Percentiles rank a stretch among this genome's conserved stretches.
Conservation (phyloP, 2,329 filamentous ascomycete genomes). For the Dothistroma pini region DNA sequence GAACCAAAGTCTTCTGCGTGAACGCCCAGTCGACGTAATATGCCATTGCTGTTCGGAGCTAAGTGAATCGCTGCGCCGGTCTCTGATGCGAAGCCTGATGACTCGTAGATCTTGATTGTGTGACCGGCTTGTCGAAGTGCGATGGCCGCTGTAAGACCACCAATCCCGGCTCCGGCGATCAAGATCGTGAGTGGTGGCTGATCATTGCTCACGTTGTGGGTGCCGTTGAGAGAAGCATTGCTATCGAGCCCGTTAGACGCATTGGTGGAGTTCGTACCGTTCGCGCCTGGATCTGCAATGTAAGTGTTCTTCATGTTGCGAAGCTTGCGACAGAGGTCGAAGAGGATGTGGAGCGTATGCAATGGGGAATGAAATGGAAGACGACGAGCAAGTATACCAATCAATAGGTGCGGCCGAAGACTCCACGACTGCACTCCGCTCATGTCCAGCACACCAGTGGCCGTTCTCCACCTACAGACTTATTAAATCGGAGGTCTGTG, state of each 20-base stretch:
- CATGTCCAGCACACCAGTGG: too few relatives aligned
- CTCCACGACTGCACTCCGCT: too few relatives aligned
- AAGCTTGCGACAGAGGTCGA: not conserved
- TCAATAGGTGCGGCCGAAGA: too few relatives aligned
- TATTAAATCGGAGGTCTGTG: not conserved
- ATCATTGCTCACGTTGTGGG: not conserved
- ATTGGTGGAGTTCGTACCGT: not conserved
- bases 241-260: not conserved
- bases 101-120: slow-evolving; percentile 51
- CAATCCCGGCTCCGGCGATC: slow-evolving; percentile 44
- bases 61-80: slow-evolving; percentile 61
- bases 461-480: not conserved
- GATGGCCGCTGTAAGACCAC: slow-evolving; percentile 52
- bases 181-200: slow-evolving; percentile 30
- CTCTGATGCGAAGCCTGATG: slow-evolving; percentile 52
- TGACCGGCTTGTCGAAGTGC: slow-evolving; percentile 53
- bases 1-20: slow-evolving; percentile 27
- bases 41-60: slow-evolving; percentile 58
- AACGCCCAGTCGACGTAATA: slow-evolving; percentile 42
- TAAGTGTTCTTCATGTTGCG: not conserved
- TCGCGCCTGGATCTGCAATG: not conserved
- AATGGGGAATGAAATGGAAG: not conserved
- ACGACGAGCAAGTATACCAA: too few relatives aligned
- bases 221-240: not conserved
- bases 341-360: not conserved